Evolutionary conservation across 2,329 filamentous ascomycete species (phyloP), one percentile per base, ranked within the genome.

Genomic region (Ilyonectria robusta): DNA sequence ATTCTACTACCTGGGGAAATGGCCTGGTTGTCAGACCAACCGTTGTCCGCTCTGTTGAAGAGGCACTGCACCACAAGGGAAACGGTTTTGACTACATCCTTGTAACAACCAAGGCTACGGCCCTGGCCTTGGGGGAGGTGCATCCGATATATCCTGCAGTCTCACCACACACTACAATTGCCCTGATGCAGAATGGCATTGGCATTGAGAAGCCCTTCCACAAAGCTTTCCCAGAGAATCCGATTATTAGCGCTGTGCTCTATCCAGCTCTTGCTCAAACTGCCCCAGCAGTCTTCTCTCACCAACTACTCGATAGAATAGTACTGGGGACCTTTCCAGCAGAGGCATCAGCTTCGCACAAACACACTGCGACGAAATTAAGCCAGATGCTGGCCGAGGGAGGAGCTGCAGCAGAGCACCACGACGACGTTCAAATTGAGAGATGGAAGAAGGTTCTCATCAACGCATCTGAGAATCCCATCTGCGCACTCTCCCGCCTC

Each of bases 201-300:
- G 37, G 59, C 2, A 47, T 62, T 17, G 59, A 62, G 19, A 13
- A 55, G 26, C 51, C 44, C 15, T 62, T 46, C 21, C 59, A 46
- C 9, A 19, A 21, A 6, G 37, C 19, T n/a, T 62, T 62, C n/a
- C 42, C 59, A 4, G 53, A 37, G n/a, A 62, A 54, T 40, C 50
- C 59, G 11, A 62, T 62, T 31, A n/a, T 62, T 26, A 62, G 59
- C 19, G 50, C 46, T 9, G 59, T 62, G 13, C 19, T 62, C n/a
- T 54, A 62, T 13, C 37, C 31, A 8, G 37, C 59, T 6, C 33
- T 62, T 13, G 55, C 40, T 15, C 59, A 62, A 35, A 47, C 50
- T 21, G 50, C 26, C 19, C 59, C 50, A 1, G 40, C 40, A n/a
- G 29, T 46, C 11, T 54, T 62, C 9, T 21, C n/a, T 10, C 59